phyloP scores from a whole-genome alignment of 352 stramenopile genomes.

The Pythium utonaiense region DNA sequence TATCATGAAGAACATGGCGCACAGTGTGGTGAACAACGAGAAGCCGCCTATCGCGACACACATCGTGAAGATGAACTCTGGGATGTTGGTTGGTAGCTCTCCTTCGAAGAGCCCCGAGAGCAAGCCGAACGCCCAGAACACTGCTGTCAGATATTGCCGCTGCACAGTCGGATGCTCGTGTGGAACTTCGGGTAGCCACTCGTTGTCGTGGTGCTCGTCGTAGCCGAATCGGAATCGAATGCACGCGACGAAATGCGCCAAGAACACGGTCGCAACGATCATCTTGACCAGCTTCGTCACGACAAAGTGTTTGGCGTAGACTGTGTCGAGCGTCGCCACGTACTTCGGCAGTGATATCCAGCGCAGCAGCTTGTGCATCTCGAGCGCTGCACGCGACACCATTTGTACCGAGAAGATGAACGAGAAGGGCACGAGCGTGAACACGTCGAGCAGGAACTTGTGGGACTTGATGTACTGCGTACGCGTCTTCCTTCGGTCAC shows the following conservation, averaged over 20 bases:
- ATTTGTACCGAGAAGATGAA: conserved; percentile 8
- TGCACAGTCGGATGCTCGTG: conserved; percentile 26
- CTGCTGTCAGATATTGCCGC: conserved; percentile 40
- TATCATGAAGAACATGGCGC: conserved; percentile 75
- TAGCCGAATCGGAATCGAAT: conserved; percentile 60
- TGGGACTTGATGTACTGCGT: conserved; percentile 46
- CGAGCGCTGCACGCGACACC: conserved; percentile 17
- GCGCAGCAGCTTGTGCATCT: conserved; percentile 45
- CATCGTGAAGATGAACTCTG: conserved; percentile 64
- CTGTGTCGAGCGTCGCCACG: conserved; percentile 46
- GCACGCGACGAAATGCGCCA: conserved; percentile 60
- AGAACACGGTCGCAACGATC: conserved; percentile 40
- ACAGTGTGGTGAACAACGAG: conserved; percentile 63
- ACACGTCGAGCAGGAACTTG: conserved; percentile 42
- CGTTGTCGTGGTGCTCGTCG: conserved; percentile 36
- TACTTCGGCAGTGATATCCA: conserved; percentile 40
- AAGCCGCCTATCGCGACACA: conserved; percentile 65
- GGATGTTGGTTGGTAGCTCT: conserved; percentile 41
- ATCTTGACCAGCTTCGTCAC: conserved; percentile 34
- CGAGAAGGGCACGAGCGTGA: conserved; percentile 48
- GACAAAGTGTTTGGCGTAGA: conserved; percentile 66
- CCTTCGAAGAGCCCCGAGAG: conserved; percentile 70
- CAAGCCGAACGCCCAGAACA: conserved; percentile 69
- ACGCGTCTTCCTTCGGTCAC: conserved; percentile 35
- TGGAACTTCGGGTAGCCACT: conserved; percentile 42